phyloP scores from a whole-genome alignment of 2,329 filamentous ascomycete species.

The Ceratocystis variospora region DNA sequence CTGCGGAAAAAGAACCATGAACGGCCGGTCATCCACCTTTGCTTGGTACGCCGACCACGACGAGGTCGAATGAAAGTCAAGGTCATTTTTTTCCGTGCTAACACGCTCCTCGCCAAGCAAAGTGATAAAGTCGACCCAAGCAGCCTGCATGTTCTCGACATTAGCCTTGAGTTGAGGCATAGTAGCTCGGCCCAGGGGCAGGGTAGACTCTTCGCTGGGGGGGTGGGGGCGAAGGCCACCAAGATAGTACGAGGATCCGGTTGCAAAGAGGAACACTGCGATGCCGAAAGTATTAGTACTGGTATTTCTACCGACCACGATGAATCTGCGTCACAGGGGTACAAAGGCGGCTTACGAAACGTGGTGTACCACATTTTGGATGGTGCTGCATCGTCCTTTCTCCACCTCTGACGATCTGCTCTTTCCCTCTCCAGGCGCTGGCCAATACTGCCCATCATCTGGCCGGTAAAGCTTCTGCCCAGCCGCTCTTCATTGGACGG shows the following conservation, averaged over 20 bases:
- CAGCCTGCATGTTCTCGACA: conserved; percentile 51
- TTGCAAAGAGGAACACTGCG: conserved; percentile 39
- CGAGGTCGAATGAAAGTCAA: conserved; percentile 44
- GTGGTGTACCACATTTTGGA: conserved; percentile 38
- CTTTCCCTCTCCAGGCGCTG: conserved; percentile 41
- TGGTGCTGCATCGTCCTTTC: conserved; percentile 28
- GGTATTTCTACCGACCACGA: too few species aligned
- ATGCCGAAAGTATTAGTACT: neutral
- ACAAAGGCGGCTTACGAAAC: conserved; percentile 33
- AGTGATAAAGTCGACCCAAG: conserved; percentile 54
- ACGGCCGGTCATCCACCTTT: conserved; percentile 38
- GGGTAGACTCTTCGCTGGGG: conserved; percentile 41
- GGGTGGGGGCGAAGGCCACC: conserved; percentile 42
- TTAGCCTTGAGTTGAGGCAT: conserved; percentile 44
- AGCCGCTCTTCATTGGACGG: conserved; percentile 28
- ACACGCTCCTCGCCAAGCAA: conserved; percentile 53
- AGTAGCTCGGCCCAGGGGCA: conserved; percentile 39
- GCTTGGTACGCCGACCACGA: conserved; percentile 49
- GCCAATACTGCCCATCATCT: conserved; percentile 46
- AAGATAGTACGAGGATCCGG: conserved; percentile 42
- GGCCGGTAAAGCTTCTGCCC: conserved; percentile 39
- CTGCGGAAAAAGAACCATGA: conserved; percentile 61
- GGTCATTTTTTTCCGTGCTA: conserved; percentile 42
- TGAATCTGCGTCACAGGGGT: neutral
- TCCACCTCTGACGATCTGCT: conserved; percentile 39